Percentiles rank a stretch among this genome's conserved stretches.
phyloP scores from a whole-genome alignment of 116 monocot genomes.

The Iris pallida region DNA sequence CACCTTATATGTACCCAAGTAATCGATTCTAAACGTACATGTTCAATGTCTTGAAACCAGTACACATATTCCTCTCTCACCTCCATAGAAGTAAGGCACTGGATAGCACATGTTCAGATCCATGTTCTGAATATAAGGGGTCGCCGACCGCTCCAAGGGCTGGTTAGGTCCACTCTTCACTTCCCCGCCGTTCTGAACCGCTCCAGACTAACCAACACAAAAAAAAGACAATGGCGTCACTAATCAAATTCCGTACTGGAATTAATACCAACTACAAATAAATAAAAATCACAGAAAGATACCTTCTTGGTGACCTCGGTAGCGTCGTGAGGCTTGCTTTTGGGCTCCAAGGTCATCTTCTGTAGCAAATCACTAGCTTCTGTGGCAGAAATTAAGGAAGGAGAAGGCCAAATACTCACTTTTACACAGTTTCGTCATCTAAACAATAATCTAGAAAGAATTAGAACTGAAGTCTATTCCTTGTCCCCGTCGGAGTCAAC shows the following conservation, averaged over 20 bases:
- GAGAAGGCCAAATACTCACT: too few relatives aligned
- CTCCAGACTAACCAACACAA: neutral
- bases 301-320: slow-evolving; percentile 65
- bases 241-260: neutral
- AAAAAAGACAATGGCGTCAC: neutral
- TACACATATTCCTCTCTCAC: slow-evolving; percentile 16
- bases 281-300: neutral
- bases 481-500: too few relatives aligned
- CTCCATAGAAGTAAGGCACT: slow-evolving; percentile 51
- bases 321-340: slow-evolving; percentile 44
- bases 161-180: slow-evolving; percentile 18
- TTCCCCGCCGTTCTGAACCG: slow-evolving; percentile 16
- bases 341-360: slow-evolving; percentile 61
- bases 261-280: neutral
- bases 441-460: neutral
- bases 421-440: neutral
- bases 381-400: slow-evolving; percentile 14
- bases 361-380: slow-evolving; percentile 68
- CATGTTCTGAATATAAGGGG: slow-evolving; percentile 49
- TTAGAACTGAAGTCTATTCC: neutral
- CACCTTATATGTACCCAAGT: too few relatives aligned
- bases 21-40: too few relatives aligned
- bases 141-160: slow-evolving; percentile 39
- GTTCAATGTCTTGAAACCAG: too few relatives aligned
- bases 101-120: slow-evolving; percentile 57